Evolutionary conservation across 2,329 filamentous ascomycete species (phyloP).

Genomic region (Scedosporium dehoogii): DNA sequence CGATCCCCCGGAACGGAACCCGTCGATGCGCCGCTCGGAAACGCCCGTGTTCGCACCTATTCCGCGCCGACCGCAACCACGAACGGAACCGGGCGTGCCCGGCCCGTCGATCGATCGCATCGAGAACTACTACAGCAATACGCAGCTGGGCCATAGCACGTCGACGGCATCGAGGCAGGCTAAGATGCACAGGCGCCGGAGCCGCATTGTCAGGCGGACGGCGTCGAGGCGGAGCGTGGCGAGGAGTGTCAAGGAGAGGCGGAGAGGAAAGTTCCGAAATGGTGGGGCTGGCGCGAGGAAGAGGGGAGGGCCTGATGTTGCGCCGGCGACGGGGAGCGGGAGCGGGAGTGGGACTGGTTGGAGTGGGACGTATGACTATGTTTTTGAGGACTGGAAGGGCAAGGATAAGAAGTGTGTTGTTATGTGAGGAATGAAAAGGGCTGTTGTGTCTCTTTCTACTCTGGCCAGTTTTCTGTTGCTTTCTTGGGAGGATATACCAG

Average conservation of each 20-base stretch:
- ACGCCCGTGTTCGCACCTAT: conserved; percentile 43
- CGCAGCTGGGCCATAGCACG: not conserved
- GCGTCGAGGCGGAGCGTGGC: conserved; percentile 4
- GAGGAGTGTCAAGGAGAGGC: conserved; percentile 28
- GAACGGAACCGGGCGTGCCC: conserved; percentile 21
- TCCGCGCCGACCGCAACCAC: conserved; percentile 36
- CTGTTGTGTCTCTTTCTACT: not conserved
- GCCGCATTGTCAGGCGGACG: not conserved
- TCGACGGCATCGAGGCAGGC: not conserved
- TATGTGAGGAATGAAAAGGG: conserved; percentile 30
- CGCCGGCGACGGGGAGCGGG: conserved; percentile 40
- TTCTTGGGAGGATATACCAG: conserved; percentile 1
- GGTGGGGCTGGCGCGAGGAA: conserved; percentile 18
- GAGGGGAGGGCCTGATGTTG: conserved; percentile 24
- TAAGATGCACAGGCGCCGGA: not conserved
- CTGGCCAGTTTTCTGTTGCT: not conserved
- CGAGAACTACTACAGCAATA: conserved; percentile 32
- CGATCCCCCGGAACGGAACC: conserved; percentile 28
- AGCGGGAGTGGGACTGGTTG: conserved; percentile 42
- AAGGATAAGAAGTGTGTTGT: conserved; percentile 39
- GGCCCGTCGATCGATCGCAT: conserved; percentile 41
- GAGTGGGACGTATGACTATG: conserved; percentile 11
- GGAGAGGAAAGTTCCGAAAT: conserved; percentile 18
- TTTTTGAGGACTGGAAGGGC: conserved; percentile 9
- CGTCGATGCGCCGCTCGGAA: conserved; percentile 24